Evolutionary conservation across 768 basidiomycete genomes (phyloP).

Genomic region (Trichaptum fuscoviolaceum): DNA sequence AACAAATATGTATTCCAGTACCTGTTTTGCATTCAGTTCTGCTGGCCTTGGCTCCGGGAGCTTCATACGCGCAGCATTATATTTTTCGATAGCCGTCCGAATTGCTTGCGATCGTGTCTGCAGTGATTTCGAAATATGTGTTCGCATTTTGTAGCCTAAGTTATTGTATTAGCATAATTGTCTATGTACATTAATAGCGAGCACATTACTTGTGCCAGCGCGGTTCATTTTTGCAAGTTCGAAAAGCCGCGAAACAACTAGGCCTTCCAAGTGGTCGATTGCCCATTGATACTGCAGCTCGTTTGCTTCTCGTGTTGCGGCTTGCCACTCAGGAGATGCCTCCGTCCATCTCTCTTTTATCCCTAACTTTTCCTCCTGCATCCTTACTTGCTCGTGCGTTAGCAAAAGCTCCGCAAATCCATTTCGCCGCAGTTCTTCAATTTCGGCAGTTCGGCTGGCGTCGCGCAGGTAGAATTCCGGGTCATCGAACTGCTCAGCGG

Average conservation of each 20-base stretch:
- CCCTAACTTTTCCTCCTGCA: no score
- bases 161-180: not conserved
- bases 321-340: no score
- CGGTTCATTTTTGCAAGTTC: slow-evolving; percentile 17
- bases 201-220: slow-evolving; percentile 14
- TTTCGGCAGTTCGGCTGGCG: not conserved
- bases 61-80: slow-evolving; percentile 13
- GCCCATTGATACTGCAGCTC: slow-evolving; percentile 8
- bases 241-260: slow-evolving; percentile 16
- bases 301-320: no score
- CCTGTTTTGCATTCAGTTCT: slow-evolving; percentile 11
- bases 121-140: slow-evolving; percentile 17
- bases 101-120: slow-evolving; percentile 16
- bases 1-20: slow-evolving; percentile 17
- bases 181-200: not conserved
- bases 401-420: not conserved
- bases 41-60: slow-evolving; percentile 10
- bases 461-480: not conserved
- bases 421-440: not conserved
- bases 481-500: not conserved
- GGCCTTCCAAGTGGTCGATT: slow-evolving; percentile 15
- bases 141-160: slow-evolving; percentile 19
- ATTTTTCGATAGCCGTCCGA: slow-evolving; percentile 11
- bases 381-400: not conserved
- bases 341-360: no score